phyloP scores from a whole-genome alignment of 768 basidiomycete species.

The Suillus sp. region DNA sequence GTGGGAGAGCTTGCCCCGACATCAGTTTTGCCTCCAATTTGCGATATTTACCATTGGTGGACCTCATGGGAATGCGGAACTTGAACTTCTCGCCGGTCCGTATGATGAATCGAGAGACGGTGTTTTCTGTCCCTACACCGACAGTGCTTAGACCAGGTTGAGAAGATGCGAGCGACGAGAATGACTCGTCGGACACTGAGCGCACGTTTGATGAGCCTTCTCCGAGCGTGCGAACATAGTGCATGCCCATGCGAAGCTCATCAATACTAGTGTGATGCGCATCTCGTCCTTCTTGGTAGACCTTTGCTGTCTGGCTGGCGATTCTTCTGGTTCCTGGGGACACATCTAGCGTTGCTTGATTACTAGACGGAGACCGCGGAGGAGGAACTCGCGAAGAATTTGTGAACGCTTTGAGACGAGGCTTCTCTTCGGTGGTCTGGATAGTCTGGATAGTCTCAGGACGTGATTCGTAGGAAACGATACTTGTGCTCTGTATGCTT shows the following conservation, averaged over 20 bases:
- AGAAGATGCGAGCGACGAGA: conserved; percentile 65
- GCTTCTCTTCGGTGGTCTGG: conserved; percentile 40
- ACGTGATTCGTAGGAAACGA: conserved; percentile 37
- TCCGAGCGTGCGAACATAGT: conserved; percentile 71
- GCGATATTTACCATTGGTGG: conserved; percentile 29
- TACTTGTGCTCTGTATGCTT: conserved; percentile 50
- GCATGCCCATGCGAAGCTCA: conserved; percentile 68
- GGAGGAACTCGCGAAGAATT: conserved; percentile 66
- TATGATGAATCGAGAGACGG: conserved; percentile 46
- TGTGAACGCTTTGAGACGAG: conserved; percentile 73
- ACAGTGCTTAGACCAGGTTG: conserved; percentile 38
- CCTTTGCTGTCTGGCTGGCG: conserved; percentile 66
- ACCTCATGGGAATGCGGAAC: conserved; percentile 51
- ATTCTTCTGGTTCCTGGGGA: conserved; percentile 43
- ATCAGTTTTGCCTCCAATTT: conserved; percentile 51
- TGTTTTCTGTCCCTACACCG: conserved; percentile 28
- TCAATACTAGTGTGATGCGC: conserved; percentile 48
- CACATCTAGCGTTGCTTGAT: conserved; percentile 21
- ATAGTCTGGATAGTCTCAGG: conserved; percentile 27
- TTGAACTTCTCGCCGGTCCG: conserved; percentile 61
- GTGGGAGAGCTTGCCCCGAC: conserved; percentile 55
- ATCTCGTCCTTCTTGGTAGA: conserved; percentile 42
- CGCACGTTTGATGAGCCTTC: conserved; percentile 43
- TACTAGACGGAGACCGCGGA: conserved; percentile 46
- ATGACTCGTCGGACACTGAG: conserved; percentile 47